Percentiles rank a stretch among this genome's conserved stretches.
phyloP scores from a whole-genome alignment of 108 stramenopile species.

The Mediolabrus comicus region DNA sequence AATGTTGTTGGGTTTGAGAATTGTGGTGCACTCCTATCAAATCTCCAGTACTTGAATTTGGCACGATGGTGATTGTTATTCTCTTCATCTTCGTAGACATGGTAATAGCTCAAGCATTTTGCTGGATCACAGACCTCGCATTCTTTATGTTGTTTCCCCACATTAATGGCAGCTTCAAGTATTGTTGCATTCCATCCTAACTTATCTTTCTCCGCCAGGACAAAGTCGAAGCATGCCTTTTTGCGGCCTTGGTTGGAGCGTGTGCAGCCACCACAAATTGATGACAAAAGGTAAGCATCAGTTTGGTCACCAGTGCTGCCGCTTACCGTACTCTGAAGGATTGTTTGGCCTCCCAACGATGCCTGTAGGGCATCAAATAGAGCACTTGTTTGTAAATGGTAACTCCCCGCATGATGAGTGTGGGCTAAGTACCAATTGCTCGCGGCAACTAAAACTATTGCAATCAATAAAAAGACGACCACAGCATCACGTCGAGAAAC shows the following conservation, averaged over 20 bases:
- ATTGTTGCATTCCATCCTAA: slow-evolving; percentile 10
- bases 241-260: slow-evolving; percentile 2
- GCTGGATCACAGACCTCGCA: slow-evolving; percentile 29
- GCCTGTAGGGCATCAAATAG: background rate
- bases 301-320: background rate
- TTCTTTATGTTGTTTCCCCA: background rate
- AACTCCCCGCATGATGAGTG: background rate
- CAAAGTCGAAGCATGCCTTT: slow-evolving; percentile 7
- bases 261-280: slow-evolving; percentile 16
- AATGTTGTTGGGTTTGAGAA: slow-evolving; percentile 38
- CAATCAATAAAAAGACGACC: background rate
- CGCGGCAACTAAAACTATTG: background rate
- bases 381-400: background rate
- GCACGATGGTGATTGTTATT: background rate
- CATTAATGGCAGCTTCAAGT: slow-evolving; percentile 8
- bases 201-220: background rate
- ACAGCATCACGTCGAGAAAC: background rate
- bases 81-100: background rate
- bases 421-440: slow-evolving; percentile 1
- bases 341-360: background rate
- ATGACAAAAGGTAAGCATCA: slow-evolving; percentile 4
- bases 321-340: background rate
- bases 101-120: slow-evolving; percentile 17
- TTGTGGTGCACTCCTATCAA: slow-evolving; percentile 22
- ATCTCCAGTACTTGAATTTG: slow-evolving; percentile 39